phyloP scores from a whole-genome alignment of 2,329 filamentous ascomycete species.

The Colletotrichum lindemuthianum region DNA sequence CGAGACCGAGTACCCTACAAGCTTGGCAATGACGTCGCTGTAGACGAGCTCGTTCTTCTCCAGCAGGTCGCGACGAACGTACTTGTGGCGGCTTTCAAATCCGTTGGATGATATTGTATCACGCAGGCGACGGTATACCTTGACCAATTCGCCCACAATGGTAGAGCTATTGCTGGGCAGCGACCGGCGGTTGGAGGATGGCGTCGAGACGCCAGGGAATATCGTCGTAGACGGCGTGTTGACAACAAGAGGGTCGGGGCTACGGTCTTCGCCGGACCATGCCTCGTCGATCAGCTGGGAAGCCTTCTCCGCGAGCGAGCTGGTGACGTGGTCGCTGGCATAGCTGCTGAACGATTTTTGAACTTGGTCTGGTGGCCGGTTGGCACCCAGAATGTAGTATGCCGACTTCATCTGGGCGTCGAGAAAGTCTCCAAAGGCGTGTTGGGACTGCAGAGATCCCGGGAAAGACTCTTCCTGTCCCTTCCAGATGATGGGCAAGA shows the following conservation, averaged over 20 bases:
- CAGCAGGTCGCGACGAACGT: slow-evolving; percentile 41
- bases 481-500: slow-evolving; percentile 95
- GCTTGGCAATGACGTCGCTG: slow-evolving; percentile 69
- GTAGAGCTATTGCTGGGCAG: slow-evolving; percentile 46
- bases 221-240: slow-evolving; percentile 55
- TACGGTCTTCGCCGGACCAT: slow-evolving; percentile 53
- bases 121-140: slow-evolving; percentile 69
- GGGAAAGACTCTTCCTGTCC: slow-evolving; percentile 87
- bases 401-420: slow-evolving; percentile 62
- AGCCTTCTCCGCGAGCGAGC: slow-evolving; percentile 51
- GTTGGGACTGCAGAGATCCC: slow-evolving; percentile 70
- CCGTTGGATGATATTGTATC: slow-evolving; percentile 68
- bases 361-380: slow-evolving; percentile 45
- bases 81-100: slow-evolving; percentile 53
- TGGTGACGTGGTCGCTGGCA: slow-evolving; percentile 49
- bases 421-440: slow-evolving; percentile 76
- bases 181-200: slow-evolving; percentile 47
- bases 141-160: slow-evolving; percentile 64
- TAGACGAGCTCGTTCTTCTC: slow-evolving; percentile 57
- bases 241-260: slow-evolving; percentile 45
- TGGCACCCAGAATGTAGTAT: slow-evolving; percentile 51
- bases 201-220: slow-evolving; percentile 51
- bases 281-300: slow-evolving; percentile 49
- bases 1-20: slow-evolving; percentile 86
- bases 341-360: slow-evolving; percentile 51